Conservation (phyloP, 1,139 yeast genomes). For the Cylindricascospora bacillispora region DNA sequence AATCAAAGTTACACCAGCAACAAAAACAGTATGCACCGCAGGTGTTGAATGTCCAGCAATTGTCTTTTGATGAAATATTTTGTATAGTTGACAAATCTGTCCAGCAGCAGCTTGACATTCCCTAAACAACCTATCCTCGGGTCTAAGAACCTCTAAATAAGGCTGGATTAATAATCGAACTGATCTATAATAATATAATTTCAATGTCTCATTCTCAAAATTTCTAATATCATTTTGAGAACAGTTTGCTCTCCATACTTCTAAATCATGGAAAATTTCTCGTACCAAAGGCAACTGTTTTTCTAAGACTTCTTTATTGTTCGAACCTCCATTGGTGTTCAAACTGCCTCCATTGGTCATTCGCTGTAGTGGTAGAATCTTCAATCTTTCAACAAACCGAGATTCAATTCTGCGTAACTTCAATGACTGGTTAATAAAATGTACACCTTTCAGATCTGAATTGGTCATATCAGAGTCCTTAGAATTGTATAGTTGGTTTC, state of each 20-base stretch:
- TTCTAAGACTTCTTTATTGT: conserved; percentile 12
- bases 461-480: not conserved
- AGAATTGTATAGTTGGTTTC: conserved; percentile 2
- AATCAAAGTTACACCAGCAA: conserved; percentile 48
- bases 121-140: conserved; percentile 41
- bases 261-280: conserved; percentile 34
- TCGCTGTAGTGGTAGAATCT: conserved; percentile 24
- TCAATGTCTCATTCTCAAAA: conserved; percentile 40
- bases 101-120: conserved; percentile 58
- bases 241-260: conserved; percentile 40
- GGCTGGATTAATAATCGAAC: conserved; percentile 47
- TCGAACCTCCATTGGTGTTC: too few species aligned
- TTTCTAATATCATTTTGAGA: conserved; percentile 22
- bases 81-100: conserved; percentile 44
- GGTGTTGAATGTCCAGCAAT: conserved; percentile 46
- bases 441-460: conserved; percentile 23
- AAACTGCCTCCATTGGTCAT: conserved; percentile 9
- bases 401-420: conserved; percentile 43
- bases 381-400: conserved; percentile 37
- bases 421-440: conserved; percentile 41
- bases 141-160: conserved; percentile 41
- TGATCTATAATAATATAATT: conserved; percentile 42
- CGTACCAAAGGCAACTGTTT: conserved; percentile 34
- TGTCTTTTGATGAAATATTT: conserved; percentile 45
- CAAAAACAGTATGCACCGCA: conserved; percentile 48